Percentiles rank a stretch among this genome's conserved stretches.
Evolutionary conservation across 441 rosid genomes (phyloP).

Genomic region (Brassica balearica): DNA sequence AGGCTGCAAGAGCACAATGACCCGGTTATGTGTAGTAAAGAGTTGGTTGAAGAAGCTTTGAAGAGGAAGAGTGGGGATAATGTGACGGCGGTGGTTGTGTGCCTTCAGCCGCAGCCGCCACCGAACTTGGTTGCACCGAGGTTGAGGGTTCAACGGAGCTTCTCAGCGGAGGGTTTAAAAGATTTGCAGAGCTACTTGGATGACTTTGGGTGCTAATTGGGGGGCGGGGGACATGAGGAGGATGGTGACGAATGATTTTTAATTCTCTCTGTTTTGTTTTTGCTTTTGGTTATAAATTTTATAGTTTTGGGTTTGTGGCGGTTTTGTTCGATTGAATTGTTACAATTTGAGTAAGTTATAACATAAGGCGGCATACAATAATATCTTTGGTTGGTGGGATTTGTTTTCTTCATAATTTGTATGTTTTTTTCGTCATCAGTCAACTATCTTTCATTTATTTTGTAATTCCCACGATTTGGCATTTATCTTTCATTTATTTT

Average conservation of each 20-base stretch:
- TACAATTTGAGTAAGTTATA: slow-evolving; percentile 41
- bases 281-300: slow-evolving; percentile 28
- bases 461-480: not conserved
- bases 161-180: slow-evolving; percentile 75
- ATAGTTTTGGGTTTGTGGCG: slow-evolving; percentile 38
- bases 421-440: slow-evolving; percentile 6
- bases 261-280: slow-evolving; percentile 16
- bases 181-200: slow-evolving; percentile 77
- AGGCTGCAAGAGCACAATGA: slow-evolving; percentile 86
- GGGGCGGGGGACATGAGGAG: slow-evolving; percentile 25
- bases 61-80: slow-evolving; percentile 91
- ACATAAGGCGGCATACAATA: slow-evolving; percentile 39
- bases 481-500: not conserved
- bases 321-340: slow-evolving; percentile 30
- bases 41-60: slow-evolving; percentile 79
- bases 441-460: not conserved
- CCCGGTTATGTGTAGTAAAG: slow-evolving; percentile 73
- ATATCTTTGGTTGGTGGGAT: slow-evolving; percentile 16
- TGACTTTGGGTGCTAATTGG: slow-evolving; percentile 47
- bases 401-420: not conserved
- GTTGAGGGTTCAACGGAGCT: slow-evolving; percentile 70
- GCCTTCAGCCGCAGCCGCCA: slow-evolving; percentile 75
- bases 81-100: slow-evolving; percentile 72
- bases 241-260: slow-evolving; percentile 44
- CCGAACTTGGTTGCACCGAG: slow-evolving; percentile 74